Evolutionary conservation across 768 basidiomycete genomes (phyloP).

Genomic region (Crucibulum laeve): DNA sequence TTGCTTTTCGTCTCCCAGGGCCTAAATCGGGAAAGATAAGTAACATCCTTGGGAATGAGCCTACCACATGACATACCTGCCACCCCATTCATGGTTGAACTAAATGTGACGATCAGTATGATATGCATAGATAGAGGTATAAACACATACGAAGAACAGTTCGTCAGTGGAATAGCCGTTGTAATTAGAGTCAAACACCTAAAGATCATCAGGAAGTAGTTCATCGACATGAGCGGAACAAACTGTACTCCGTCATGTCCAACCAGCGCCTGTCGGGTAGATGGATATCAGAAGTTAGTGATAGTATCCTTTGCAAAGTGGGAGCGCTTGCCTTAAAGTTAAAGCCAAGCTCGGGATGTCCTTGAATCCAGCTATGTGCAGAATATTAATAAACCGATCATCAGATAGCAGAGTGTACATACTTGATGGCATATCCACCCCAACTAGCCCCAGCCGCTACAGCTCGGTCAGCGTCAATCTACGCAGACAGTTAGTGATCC

Average conservation of each 20-base stretch:
- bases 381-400: constrained; percentile 3
- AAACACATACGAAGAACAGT: constrained; percentile 72
- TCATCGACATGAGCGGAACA: neutral
- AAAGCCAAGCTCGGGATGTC: constrained; percentile 84
- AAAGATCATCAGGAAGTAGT: neutral
- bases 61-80: constrained; percentile 28
- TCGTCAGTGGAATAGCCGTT: constrained; percentile 91
- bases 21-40: constrained; percentile 19
- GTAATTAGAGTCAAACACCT: constrained; percentile 75
- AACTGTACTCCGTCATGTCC: constrained; percentile 81
- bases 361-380: constrained; percentile 81
- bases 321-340: constrained; percentile 61
- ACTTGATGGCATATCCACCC: constrained; percentile 91
- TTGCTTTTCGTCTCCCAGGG: constrained; percentile 68
- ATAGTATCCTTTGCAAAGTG: neutral
- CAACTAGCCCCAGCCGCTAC: constrained; percentile 82
- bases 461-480: constrained; percentile 68
- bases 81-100: constrained; percentile 89
- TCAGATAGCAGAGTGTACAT: constrained; percentile 9
- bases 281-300: neutral
- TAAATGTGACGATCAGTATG: constrained; percentile 17
- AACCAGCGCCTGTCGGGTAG: constrained; percentile 53
- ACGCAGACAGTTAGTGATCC: neutral
- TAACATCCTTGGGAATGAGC: neutral
- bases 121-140: neutral